Evolutionary conservation across 2,329 filamentous ascomycete genomes (phyloP).

Genomic region (Trichophyton schoenleinii): DNA sequence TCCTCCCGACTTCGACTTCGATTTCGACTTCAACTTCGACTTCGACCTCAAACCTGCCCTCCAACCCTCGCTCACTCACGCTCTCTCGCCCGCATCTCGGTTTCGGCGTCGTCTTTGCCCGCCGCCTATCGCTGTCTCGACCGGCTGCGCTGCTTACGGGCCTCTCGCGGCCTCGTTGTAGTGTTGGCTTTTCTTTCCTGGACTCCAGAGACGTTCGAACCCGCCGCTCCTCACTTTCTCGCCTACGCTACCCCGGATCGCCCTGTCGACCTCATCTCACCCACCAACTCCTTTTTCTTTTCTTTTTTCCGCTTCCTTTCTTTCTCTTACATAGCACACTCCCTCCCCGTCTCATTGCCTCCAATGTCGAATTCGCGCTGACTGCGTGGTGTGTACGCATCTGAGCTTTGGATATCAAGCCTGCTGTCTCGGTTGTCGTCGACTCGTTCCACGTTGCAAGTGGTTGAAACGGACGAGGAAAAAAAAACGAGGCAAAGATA

Average conservation of each 20-base stretch:
- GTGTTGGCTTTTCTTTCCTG: neutral
- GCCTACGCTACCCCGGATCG: conserved; percentile 1
- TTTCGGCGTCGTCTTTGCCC: no score
- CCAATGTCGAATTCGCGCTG: conserved; percentile 1
- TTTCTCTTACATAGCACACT: neutral
- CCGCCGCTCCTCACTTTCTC: neutral
- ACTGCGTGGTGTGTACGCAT: neutral
- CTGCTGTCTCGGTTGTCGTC: neutral
- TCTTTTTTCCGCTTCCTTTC: neutral
- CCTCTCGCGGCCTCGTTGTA: neutral
- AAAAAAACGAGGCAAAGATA: neutral
- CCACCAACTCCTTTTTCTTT: neutral
- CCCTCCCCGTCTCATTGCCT: neutral
- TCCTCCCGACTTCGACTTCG: no score
- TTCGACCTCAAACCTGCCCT: no score
- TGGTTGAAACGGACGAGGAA: neutral
- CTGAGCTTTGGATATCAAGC: neutral
- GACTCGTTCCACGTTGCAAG: neutral
- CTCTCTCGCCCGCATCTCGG: no score
- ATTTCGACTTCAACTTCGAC: no score
- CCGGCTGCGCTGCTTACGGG: neutral
- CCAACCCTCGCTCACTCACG: no score
- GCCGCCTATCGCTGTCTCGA: neutral
- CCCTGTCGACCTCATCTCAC: neutral
- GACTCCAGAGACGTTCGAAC: neutral